Conservation (phyloP, 2,329 filamentous ascomycete species). For the Penicillium psychrosexuale region DNA sequence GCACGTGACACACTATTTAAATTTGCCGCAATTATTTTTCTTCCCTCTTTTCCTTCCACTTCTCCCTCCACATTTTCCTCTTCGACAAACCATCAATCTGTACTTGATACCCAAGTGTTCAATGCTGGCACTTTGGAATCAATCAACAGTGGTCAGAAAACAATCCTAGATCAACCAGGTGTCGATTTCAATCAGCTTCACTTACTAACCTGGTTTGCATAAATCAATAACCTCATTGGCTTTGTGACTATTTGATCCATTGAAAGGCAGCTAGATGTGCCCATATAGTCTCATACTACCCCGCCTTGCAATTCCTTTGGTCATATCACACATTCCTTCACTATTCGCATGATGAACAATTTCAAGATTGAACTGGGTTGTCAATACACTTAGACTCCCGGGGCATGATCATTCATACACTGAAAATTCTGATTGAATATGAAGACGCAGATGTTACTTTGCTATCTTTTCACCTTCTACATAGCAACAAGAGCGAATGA, state of each 20-base stretch:
- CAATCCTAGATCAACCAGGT: background rate
- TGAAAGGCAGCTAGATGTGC: no score
- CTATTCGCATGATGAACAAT: slow-evolving; percentile 35
- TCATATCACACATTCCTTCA: slow-evolving; percentile 4
- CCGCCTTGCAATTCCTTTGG: background rate
- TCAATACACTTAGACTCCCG: slow-evolving; percentile 27
- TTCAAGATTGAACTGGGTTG: slow-evolving; percentile 32
- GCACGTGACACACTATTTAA: slow-evolving; percentile 4
- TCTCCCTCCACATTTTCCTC: background rate
- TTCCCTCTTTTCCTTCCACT: background rate
- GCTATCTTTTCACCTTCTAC: background rate
- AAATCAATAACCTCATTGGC: no score
- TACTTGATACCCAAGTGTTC: background rate
- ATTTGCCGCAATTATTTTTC: background rate
- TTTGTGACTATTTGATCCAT: background rate
- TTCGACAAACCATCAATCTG: background rate
- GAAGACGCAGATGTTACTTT: slow-evolving; percentile 12
- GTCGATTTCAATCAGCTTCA: background rate
- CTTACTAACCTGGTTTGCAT: background rate
- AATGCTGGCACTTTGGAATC: background rate
- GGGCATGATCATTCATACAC: slow-evolving; percentile 40
- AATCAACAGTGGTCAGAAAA: background rate
- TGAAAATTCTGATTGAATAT: slow-evolving; percentile 40
- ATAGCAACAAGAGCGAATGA: background rate
- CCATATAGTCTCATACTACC: background rate